These are phyloP conservation scores for Lachnellula cervina DNA, from an alignment of 2,329 filamentous ascomycete genomes.

Conservation along the genomic window DNA sequence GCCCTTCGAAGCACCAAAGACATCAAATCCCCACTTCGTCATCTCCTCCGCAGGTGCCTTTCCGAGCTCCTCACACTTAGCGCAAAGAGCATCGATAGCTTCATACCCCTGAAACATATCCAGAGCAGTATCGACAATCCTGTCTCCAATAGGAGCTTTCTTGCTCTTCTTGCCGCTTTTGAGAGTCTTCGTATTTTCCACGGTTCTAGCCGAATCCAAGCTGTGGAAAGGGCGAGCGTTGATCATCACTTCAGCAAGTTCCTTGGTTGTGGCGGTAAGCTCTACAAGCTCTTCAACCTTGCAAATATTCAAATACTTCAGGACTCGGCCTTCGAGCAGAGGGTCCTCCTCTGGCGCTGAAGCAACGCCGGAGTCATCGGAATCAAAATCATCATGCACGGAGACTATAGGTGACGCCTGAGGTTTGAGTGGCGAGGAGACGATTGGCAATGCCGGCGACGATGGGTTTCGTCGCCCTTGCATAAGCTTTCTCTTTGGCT, in stretches of 20 bases:
- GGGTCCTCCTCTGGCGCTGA: slow-evolving; percentile 35
- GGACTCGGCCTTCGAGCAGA: slow-evolving; percentile 50
- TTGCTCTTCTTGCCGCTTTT: slow-evolving; percentile 47
- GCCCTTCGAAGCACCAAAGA: slow-evolving; percentile 53
- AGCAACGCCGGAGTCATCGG: slow-evolving; percentile 27
- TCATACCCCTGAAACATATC: slow-evolving; percentile 76
- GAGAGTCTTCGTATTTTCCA: slow-evolving; percentile 47
- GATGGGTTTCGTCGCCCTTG: slow-evolving; percentile 29
- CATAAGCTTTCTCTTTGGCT: slow-evolving; percentile 31
- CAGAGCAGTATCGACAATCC: slow-evolving; percentile 59
- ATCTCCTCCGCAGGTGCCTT: slow-evolving; percentile 61
- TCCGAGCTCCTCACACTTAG: slow-evolving; percentile 68
- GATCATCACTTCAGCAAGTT: slow-evolving; percentile 64
- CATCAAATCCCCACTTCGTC: slow-evolving; percentile 62
- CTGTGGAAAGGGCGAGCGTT: slow-evolving; percentile 68
- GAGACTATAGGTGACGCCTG: slow-evolving; percentile 13
- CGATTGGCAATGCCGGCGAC: slow-evolving; percentile 16
- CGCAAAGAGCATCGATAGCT: slow-evolving; percentile 77
- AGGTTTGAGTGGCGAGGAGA: slow-evolving; percentile 21
- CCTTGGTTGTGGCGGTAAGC: slow-evolving; percentile 69
- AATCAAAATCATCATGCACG: slow-evolving; percentile 26
- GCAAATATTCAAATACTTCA: slow-evolving; percentile 81
- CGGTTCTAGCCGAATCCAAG: slow-evolving; percentile 60
- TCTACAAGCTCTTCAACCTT: slow-evolving; percentile 72
- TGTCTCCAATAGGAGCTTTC: slow-evolving; percentile 55